Conservation (phyloP, 2,329 filamentous ascomycete species). For the Trichophyton verrucosum region DNA sequence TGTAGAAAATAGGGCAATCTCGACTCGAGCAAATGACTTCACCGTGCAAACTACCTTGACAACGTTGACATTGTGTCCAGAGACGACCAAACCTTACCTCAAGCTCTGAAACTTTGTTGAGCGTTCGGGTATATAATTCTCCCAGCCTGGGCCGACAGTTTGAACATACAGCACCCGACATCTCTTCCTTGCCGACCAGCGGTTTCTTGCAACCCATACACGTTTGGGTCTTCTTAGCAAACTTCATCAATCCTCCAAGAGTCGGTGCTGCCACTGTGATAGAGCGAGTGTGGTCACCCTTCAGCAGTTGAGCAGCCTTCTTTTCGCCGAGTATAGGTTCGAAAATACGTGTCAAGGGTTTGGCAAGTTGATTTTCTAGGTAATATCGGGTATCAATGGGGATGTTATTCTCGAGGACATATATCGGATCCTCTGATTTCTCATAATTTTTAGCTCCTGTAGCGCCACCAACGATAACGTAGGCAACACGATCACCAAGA, state of each 20-base stretch:
- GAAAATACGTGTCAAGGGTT: constrained; percentile 89
- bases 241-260: constrained; percentile 93
- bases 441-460: constrained; percentile 90
- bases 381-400: constrained; percentile 98
- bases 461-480: constrained; percentile 91
- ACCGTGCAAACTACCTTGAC: constrained; percentile 94
- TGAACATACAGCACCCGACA: constrained; percentile 71
- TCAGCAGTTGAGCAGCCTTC: constrained; percentile 73
- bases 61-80: constrained; percentile 97
- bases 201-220: constrained; percentile 99
- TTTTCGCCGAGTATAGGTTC: constrained; percentile 94
- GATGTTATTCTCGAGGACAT: constrained; percentile 91
- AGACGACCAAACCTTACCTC: constrained; percentile 85
- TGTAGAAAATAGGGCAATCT: constrained; percentile 98
- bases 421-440: constrained; percentile 92
- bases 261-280: constrained; percentile 87
- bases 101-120: constrained; percentile 78
- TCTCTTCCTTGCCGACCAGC: constrained; percentile 64
- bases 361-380: constrained; percentile 93
- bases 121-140: constrained; percentile 84
- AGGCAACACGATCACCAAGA: constrained; percentile 90
- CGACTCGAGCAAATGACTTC: constrained; percentile 95
- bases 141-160: constrained; percentile 75
- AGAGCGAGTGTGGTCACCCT: constrained; percentile 86
- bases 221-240: constrained; percentile 91